Evolutionary conservation across 768 basidiomycete species (phyloP), one percentile per base, ranked within the genome.

Genomic region (Chiua virens): DNA sequence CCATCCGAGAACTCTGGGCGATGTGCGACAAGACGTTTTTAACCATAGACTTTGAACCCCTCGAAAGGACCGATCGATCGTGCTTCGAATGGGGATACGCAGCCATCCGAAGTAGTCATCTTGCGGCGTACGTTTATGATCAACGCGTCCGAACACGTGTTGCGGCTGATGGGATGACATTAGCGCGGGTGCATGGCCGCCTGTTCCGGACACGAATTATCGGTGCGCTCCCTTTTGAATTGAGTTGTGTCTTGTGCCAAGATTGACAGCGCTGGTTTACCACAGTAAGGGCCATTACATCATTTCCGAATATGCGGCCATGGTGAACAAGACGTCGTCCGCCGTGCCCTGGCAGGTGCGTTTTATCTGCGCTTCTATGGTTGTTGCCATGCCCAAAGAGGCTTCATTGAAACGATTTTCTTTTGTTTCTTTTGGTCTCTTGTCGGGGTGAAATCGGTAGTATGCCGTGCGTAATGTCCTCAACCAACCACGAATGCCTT

Each of bases 51-150:
- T 90, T 90, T 58, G 85, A 89, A 62, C 84, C 81, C 75, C 83
- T 79, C 32, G 90, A 92, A 61, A 77, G 84, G 48, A 88, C 87
- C 58, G 75, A 81, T 47, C 79, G 80, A 47, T 79, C 80, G 41
- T 81, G 82, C 55, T 63, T 89, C 42, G 90, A 91, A 67, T 92
- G 85, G 82, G 89, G 89, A 1, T 92, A 92, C 70, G 86, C 90
- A 25, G 86, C 86, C 11, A 78, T 89, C 40, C 74, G 89, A 23
- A 89, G 87, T 59, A 81, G 80, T 0, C 82, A 86, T 71, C 69
- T 92, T 35, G 79, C 85, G 50, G 75, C 79, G 86, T 89, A 62
- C 65, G 86, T 76, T 17, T 17, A 15, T 17, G 34, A 13, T 40
- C 35, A 5, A 25, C 11, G 53, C 7, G 8, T 35, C 34, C 21